These are phyloP conservation scores for Quercus variabilis DNA, from an alignment of 306 rosid genomes.

Conservation along the genomic window DNA sequence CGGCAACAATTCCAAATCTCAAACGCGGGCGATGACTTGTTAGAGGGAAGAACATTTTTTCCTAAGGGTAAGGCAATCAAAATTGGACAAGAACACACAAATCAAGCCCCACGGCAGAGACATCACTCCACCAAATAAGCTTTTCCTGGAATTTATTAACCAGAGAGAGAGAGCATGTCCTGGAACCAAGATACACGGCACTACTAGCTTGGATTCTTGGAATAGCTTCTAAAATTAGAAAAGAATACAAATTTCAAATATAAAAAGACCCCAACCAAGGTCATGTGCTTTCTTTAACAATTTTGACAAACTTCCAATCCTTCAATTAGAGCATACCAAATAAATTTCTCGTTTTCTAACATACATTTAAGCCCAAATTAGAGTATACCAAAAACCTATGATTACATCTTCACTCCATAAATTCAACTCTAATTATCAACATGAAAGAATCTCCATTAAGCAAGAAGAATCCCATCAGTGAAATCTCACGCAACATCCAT, in stretches of 20 bases:
- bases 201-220: not conserved
- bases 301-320: not conserved
- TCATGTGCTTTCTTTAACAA: no score
- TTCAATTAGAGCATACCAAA: not conserved
- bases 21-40: no score
- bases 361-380: not conserved
- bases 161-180: no score
- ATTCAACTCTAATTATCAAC: conserved; percentile 12
- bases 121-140: no score
- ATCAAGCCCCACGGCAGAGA: no score
- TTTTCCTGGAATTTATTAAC: no score
- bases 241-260: not conserved
- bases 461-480: conserved; percentile 17
- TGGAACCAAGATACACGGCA: not conserved
- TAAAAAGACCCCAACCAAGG: no score
- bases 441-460: conserved; percentile 9
- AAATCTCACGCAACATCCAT: conserved; percentile 11
- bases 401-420: conserved; percentile 8
- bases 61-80: no score
- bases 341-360: not conserved
- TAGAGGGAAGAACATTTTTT: no score
- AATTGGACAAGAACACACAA: no score
- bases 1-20: no score
- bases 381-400: conserved; percentile 17
- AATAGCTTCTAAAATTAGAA: not conserved